A percentile compares a stretch with the other conserved stretches of the same genome.
Conservation (phyloP, 768 basidiomycete genomes). For the Russula olivacea region DNA sequence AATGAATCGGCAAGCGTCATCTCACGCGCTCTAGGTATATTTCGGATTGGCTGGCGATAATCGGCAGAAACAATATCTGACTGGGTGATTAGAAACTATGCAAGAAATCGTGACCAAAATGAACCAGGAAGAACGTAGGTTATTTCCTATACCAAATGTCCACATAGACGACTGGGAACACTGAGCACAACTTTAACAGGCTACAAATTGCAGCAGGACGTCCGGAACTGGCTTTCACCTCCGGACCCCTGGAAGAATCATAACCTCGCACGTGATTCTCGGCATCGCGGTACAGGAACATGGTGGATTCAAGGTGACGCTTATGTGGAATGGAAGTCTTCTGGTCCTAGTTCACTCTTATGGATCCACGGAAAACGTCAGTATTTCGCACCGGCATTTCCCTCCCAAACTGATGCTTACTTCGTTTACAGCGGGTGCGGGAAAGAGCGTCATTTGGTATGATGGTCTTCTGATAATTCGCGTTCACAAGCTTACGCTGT, state of each 20-base stretch:
- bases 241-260: constrained; percentile 10
- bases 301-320: not conserved
- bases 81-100: too few species aligned
- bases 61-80: too few species aligned
- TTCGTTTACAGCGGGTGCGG: not conserved
- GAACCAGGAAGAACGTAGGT: too few species aligned
- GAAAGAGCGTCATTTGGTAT: constrained; percentile 4
- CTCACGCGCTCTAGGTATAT: too few species aligned
- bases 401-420: not conserved
- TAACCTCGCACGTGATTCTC: not conserved
- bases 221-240: constrained; percentile 1
- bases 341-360: not conserved
- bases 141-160: too few species aligned
- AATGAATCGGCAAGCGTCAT: too few species aligned
- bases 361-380: constrained; percentile 13
- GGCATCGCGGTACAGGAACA: not conserved
- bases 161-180: too few species aligned
- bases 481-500: not conserved
- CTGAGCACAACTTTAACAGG: not conserved
- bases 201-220: not conserved
- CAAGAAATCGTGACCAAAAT: too few species aligned
- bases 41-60: too few species aligned
- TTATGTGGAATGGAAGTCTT: not conserved
- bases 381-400: not conserved
- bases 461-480: not conserved